These are phyloP conservation scores for Penstemon newberryi DNA, from an alignment of 257 asterid genomes.

Conservation along the genomic window DNA sequence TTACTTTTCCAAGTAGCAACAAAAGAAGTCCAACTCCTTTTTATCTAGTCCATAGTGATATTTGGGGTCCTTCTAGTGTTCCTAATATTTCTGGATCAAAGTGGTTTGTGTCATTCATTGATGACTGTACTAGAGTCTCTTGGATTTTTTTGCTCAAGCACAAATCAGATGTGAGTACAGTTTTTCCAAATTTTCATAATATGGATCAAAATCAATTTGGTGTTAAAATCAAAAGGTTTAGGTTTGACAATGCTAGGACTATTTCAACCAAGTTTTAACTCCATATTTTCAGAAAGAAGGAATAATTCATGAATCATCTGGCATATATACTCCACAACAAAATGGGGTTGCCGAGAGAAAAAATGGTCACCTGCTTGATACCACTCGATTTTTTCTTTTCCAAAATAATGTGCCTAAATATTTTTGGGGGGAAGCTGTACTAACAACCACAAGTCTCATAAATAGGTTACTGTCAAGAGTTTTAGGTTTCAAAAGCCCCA, in stretches of 20 bases:
- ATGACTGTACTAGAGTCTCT: neutral
- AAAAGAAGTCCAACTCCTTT: neutral
- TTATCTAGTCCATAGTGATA: conserved; percentile 5
- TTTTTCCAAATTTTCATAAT: neutral
- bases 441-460: neutral
- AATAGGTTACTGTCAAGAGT: neutral
- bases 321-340: conserved; percentile 22
- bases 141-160: neutral
- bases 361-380: neutral
- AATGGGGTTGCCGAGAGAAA: conserved; percentile 14
- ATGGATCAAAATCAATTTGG: neutral
- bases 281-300: neutral
- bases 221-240: neutral
- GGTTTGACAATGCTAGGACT: neutral
- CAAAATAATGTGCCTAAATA: neutral
- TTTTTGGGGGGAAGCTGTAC: neutral
- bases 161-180: neutral
- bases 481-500: neutral
- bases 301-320: conserved; percentile 13
- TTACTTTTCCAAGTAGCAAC: neutral
- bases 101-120: neutral
- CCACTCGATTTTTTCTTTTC: neutral
- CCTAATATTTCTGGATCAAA: neutral
- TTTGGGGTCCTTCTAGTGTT: neutral
- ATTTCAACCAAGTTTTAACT: neutral